Base-by-base conservation (phyloP, 2,329 filamentous ascomycete species). In the Fusarium sp. region DNA sequence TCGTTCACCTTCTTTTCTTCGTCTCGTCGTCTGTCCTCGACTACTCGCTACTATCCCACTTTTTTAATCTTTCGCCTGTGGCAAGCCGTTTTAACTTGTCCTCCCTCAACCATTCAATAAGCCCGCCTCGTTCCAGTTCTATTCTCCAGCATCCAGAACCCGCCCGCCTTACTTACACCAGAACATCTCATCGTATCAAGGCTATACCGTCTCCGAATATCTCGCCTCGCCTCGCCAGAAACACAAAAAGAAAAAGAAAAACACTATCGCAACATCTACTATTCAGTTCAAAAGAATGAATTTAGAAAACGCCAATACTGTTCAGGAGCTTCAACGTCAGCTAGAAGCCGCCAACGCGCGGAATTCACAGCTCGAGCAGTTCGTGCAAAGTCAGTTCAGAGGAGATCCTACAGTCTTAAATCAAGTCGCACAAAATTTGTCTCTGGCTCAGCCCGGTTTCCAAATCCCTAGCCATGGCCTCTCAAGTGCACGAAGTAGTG, bases 301-400 rank as follows among this genome's bases (percentile, higher is more conserved):
- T 76, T 68, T 78, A 77, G 69, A 65, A 61, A 67, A 66, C 62
- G n/a, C 55, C 56, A 70, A 66, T 39, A 72, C 69, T 58, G 59
- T 77, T 42, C 68, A 78, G 64, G 75, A 78, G 70, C 75, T 78
- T 55, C 73, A 78, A 70, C 77, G 75, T 72, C 77, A 75, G 67
- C 73, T 78, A 48, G 56, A 78, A 59, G 70, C 62, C 47, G 64
- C 59, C 51, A 66, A 70, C 41, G 75, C 73, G 32, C 64, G 68
- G 63, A 78, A 72, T 66, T 71, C 58, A 58, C 74, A 76, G 48
- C 75, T 77, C 55, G 68, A 77, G 61, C 72, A 77, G 67, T 54
- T 75, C 20, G 60, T 78, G 44, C 75, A 78, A 62, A 65, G 32
- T 48, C 73, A 74, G 47, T 64, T 72, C 62, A 70, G 50, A 61